Base-by-base conservation (phyloP, 331 rosid species). In the Telfairia occidentalis region DNA sequence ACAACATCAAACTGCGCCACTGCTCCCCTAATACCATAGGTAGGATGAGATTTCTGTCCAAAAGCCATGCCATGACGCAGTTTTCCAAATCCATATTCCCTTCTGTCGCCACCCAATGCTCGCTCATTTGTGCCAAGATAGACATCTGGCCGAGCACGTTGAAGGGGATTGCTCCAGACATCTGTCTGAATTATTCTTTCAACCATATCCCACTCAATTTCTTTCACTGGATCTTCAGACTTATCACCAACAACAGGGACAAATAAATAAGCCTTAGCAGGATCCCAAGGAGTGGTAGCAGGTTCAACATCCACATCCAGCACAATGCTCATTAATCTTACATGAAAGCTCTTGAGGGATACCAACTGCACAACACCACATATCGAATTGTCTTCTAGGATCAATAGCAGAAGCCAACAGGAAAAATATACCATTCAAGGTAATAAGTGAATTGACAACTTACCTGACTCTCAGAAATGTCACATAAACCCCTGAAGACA, bases 221-320 rank as follows among this genome's bases (percentile, higher is more conserved):
- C 92, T 70, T 87, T 79, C 87, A 74, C 77, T 78, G 96, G 90
- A 86, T 90, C 97, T 82, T 78, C 71, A 79, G 81, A 86, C 77
- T 88, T 85, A 88, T 92, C 89, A 87, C 96, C 71, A 84, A 88
- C 90, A 92, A 90, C 82, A 75, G 98, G 97, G 84, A 92, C 93
- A 84, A 91, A 95, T 65, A 95, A 83, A 92, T 95, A 95, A 78
- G 98, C 96, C 83, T 91, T 95, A 49, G 96, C 89, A 78, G 96
- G 95, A 87, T 91, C 98, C 98, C 98, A 91, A 82, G 98, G 98
- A 84, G 98, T 95, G 85, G 96, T 88, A 83, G 96, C 84, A 76
- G 98, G 98, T 83, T 95, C 96, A 82, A 95, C 98, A 85, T 95
- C 98, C 96, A 95, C 98, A 78, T 95, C 98, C 87, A 95, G 85